Conservation (phyloP, 331 rosid genomes). For the Telfairia occidentalis region DNA sequence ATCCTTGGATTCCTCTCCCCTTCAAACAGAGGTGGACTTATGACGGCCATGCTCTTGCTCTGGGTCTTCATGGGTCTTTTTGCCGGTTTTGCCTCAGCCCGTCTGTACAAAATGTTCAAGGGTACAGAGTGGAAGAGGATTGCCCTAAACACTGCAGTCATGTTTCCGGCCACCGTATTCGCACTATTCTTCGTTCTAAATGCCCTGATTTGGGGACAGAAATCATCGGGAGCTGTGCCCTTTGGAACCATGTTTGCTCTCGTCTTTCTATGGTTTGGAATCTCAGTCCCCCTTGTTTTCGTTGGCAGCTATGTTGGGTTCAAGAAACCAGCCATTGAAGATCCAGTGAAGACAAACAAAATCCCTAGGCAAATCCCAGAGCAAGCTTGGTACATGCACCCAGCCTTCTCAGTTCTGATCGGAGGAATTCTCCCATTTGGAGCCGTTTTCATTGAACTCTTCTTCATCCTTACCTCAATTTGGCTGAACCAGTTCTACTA, state of each 20-base stretch:
- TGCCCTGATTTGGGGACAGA: constrained; percentile 88
- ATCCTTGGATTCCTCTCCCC: constrained; percentile 95
- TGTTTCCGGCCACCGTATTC: constrained; percentile 73
- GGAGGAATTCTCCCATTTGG: constrained; percentile 99
- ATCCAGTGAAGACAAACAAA: constrained; percentile 93
- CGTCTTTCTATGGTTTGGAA: constrained; percentile 86
- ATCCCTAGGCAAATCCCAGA: constrained; percentile 98
- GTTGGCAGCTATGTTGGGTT: constrained; percentile 91
- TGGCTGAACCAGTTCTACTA: constrained; percentile 99
- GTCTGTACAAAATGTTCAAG: constrained; percentile 80
- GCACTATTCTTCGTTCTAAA: constrained; percentile 65
- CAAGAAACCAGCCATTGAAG: constrained; percentile 88
- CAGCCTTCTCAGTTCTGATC: constrained; percentile 65
- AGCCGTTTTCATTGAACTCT: constrained; percentile 94
- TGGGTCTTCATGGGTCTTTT: constrained; percentile 96
- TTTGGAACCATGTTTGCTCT: constrained; percentile 97
- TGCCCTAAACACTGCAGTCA: constrained; percentile 65
- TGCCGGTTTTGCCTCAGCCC: constrained; percentile 78
- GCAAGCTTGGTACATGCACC: constrained; percentile 99
- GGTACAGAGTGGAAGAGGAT: constrained; percentile 92
- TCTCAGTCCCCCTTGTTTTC: constrained; percentile 91
- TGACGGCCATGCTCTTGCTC: constrained; percentile 96
- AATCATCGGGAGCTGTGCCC: constrained; percentile 97
- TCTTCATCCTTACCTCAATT: constrained; percentile 95
- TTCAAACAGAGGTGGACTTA: constrained; percentile 92